Evolutionary conservation across 2,329 filamentous ascomycete species (phyloP), one percentile per base, ranked within the genome.

Genomic region (Elsinoe necatrix): DNA sequence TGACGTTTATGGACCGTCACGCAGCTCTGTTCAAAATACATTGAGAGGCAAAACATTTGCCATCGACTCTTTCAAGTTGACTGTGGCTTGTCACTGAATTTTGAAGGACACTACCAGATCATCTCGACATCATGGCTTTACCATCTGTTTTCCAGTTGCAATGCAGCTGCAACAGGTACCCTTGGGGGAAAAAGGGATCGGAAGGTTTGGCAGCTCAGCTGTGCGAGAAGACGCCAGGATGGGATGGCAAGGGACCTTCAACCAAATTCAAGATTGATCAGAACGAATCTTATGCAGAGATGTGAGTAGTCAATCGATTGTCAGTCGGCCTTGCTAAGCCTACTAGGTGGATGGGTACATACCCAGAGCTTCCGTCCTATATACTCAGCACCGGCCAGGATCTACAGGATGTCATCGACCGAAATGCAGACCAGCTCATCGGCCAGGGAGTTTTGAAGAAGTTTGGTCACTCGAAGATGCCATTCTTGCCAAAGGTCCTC

Each of bases 401-500:
- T 25, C 77, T 91, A 1, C 78, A 82, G 60, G 78, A 85, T 20
- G 78, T 86, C 14, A 71, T 90, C 29, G 77, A 85, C 61, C 72
- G 73, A 56, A 75, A 87, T 65, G 75, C 83, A 34, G 75, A 84
- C 18, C 73, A 80, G 58, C 74, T 89, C 0, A 75, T 90, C 1
- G 86, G 87, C 2, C 75, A 81, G 58, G 74, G 76, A 1, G 80
- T 84, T 3, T 71, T 82, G 4, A 69, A 82, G 18, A 80, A 82
- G 54, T 84, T 85, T 57, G 84, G 81, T 20, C 72, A 75, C 47
- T 73, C 73, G 1, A 83, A 87, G 61, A 72, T 91, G 1, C 86
- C 86, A 1, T 91, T 82, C 66, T 73, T 90, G 0, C 85, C 85
- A 7, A 91, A 90, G 73, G 80, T 90, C 41, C 74, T 90, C 1